Evolutionary conservation across 352 stramenopile species (phyloP).

Genomic region (Phytophthora syringae): DNA sequence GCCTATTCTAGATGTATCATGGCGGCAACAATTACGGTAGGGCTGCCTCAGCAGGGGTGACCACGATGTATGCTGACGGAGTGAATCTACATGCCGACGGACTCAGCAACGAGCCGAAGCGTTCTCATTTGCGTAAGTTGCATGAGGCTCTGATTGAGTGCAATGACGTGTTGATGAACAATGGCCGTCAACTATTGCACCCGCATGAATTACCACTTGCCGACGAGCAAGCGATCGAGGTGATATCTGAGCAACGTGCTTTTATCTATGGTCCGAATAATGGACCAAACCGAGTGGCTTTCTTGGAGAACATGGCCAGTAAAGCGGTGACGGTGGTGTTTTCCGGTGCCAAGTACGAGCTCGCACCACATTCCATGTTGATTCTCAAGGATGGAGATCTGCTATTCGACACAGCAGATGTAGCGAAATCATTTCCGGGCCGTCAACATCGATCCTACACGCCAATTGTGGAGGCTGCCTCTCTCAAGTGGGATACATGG

Average conservation of each 20-base stretch:
- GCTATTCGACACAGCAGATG: conserved; percentile 66
- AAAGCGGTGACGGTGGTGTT: conserved; percentile 43
- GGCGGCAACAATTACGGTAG: conserved; percentile 81
- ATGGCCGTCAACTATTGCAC: conserved; percentile 59
- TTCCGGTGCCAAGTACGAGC: conserved; percentile 37
- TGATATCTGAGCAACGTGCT: conserved; percentile 41
- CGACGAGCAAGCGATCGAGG: neutral
- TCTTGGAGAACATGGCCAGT: conserved; percentile 61
- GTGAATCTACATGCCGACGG: conserved; percentile 73
- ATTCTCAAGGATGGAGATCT: conserved; percentile 49
- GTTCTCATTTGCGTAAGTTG: conserved; percentile 67
- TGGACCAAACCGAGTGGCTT: conserved; percentile 40
- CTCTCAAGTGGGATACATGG: conserved; percentile 60
- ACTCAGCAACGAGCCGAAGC: conserved; percentile 76
- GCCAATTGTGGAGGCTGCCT: conserved; percentile 37
- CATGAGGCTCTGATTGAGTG: conserved; percentile 61
- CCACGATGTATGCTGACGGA: conserved; percentile 74
- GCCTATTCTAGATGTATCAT: conserved; percentile 69
- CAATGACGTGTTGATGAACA: conserved; percentile 58
- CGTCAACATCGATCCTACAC: conserved; percentile 49
- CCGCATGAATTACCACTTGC: conserved; percentile 31
- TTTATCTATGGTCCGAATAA: conserved; percentile 53
- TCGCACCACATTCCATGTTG: conserved; percentile 52
- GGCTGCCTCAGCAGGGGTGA: conserved; percentile 62
- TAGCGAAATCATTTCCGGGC: conserved; percentile 51